phyloP scores from a whole-genome alignment of 805 yeast genomes.

The Komagataella pseudopastoris region DNA sequence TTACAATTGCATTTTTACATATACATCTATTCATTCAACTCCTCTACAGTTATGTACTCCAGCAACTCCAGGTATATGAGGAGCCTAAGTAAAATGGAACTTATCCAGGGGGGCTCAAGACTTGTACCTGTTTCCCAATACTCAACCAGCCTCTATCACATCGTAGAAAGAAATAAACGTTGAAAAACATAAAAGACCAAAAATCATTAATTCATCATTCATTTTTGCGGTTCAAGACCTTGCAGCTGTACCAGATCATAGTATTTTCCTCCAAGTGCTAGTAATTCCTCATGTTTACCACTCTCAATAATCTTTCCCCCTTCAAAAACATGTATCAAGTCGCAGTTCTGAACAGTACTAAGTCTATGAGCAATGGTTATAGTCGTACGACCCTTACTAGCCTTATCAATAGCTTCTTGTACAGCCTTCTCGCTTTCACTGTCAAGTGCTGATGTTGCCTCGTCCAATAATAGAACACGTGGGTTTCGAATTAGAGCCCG shows the following conservation, averaged over 20 bases:
- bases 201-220: neutral
- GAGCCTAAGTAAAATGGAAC: no score
- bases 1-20: no score
- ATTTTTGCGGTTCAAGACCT: neutral
- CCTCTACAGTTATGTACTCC: no score
- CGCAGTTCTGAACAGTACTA: constrained; percentile 42
- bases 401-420: constrained; percentile 23
- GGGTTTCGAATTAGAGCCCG: constrained; percentile 61
- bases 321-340: constrained; percentile 35
- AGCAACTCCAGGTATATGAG: no score
- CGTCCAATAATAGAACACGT: constrained; percentile 49
- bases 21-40: no score
- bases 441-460: constrained; percentile 56
- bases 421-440: constrained; percentile 24
- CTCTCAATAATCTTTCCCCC: constrained; percentile 36
- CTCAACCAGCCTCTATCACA: neutral
- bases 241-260: constrained; percentile 20
- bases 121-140: no score
- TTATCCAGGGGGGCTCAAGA: no score
- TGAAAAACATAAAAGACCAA: no score
- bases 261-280: constrained; percentile 14
- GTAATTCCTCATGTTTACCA: constrained; percentile 24
- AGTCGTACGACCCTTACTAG: constrained; percentile 24
- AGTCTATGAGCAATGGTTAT: constrained; percentile 46
- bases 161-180: neutral